A percentile compares a stretch with the other conserved stretches of the same genome.
These are phyloP conservation scores for Pythium aquatile DNA, from an alignment of 352 stramenopile genomes.

Conservation along the genomic window DNA sequence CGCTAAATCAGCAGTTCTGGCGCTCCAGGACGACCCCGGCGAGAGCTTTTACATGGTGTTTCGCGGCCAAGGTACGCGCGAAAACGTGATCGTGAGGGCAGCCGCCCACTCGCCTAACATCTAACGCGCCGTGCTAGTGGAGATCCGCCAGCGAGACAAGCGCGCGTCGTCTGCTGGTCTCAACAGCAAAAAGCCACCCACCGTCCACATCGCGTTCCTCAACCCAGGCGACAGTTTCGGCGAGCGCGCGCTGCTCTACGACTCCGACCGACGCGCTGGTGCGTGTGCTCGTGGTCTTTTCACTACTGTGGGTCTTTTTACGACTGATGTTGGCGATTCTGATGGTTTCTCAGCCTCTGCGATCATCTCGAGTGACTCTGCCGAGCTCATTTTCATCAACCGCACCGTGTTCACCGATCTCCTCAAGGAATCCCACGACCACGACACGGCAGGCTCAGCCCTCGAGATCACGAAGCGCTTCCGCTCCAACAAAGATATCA, in stretches of 20 bases:
- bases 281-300: not conserved
- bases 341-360: slow-evolving; percentile 43
- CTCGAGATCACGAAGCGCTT: slow-evolving; percentile 79
- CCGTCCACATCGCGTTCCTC: slow-evolving; percentile 44
- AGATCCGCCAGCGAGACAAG: slow-evolving; percentile 41
- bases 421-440: slow-evolving; percentile 59
- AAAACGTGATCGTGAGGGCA: too few relatives aligned
- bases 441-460: slow-evolving; percentile 32
- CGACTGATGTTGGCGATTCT: not conserved
- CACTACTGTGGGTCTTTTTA: not conserved
- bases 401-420: slow-evolving; percentile 65
- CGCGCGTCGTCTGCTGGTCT: slow-evolving; percentile 5
- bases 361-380: slow-evolving; percentile 40
- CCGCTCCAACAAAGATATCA: slow-evolving; percentile 85
- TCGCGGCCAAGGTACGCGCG: slow-evolving; percentile 52
- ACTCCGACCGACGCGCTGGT: slow-evolving; percentile 62
- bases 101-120: not conserved
- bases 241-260: slow-evolving; percentile 64
- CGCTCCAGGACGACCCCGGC: slow-evolving; percentile 55
- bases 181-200: slow-evolving; percentile 21
- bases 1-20: not conserved
- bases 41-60: slow-evolving; percentile 83
- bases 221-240: slow-evolving; percentile 71
- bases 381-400: slow-evolving; percentile 73
- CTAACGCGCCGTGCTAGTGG: slow-evolving; percentile 33